A percentile compares a stretch with the other conserved stretches of the same genome.
Conservation (phyloP, 768 basidiomycete species). For the Phanerochaete carnosa region DNA sequence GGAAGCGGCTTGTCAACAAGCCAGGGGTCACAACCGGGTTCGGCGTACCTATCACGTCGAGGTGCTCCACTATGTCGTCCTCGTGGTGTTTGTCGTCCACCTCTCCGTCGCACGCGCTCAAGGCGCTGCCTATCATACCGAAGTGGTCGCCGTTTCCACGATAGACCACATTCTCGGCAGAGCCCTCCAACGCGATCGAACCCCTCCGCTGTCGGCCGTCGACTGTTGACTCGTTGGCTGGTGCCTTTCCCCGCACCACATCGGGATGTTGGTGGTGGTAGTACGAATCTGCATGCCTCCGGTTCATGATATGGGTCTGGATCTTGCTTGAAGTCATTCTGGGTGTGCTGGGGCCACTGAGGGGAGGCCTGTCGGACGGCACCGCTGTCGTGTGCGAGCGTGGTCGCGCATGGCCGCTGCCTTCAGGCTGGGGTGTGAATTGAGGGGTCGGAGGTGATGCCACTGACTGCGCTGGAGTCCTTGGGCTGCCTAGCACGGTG, state of each 20-base stretch:
- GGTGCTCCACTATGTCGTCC: constrained; percentile 79
- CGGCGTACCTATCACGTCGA: constrained; percentile 69
- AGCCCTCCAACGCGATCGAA: constrained; percentile 35
- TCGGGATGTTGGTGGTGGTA: neutral
- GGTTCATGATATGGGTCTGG: constrained; percentile 20
- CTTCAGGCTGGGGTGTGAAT: neutral
- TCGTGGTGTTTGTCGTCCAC: constrained; percentile 47
- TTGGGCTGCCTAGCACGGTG: constrained; percentile 2
- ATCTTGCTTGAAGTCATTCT: constrained; percentile 21
- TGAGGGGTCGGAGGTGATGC: neutral
- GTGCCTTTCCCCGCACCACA: neutral
- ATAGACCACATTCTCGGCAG: constrained; percentile 38
- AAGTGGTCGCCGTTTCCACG: constrained; percentile 28
- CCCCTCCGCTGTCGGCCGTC: neutral
- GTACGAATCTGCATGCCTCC: neutral
- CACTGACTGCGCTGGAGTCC: neutral
- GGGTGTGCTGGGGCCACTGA: neutral
- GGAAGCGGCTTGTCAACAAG: constrained; percentile 5
- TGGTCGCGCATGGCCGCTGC: constrained; percentile 1
- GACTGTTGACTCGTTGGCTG: neutral
- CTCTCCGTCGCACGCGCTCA: constrained; percentile 31
- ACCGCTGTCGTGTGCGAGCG: constrained; percentile 9
- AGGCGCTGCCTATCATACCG: constrained; percentile 42
- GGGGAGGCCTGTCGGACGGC: neutral
- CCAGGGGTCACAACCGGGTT: neutral